Base-by-base conservation (phyloP, 805 yeast species). In the Priceomyces castillae region DNA sequence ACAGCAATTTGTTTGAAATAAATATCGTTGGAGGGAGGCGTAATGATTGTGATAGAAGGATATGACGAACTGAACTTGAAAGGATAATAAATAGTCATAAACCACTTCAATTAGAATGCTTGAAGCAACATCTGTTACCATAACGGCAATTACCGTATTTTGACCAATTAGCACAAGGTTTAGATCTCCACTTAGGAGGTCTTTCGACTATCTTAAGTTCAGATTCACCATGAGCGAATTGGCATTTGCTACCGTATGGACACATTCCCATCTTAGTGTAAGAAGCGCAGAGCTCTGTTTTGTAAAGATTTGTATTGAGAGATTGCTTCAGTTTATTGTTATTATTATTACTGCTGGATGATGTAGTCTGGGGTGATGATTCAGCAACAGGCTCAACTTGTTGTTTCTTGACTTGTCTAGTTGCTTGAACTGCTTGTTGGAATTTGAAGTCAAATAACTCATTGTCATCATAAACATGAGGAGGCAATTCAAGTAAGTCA, bases 61-160 rank as follows among this genome's bases (percentile, higher is more conserved):
- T 9, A 28, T 28, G 31, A 28, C 15, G 31, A 9, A 28, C 10
- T 28, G 15, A 28, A n/a, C 10, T 4, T 10, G 16, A 17, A 10
- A 17, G 7, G 15, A 17, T 16, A 33, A 33, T 33, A 19, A 33
- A 28, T 28, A 33, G 36, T 33, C 36, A 16, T 33, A 17, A 33
- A 15, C 15, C n/a, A 17, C n/a, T 30, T 33, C 30, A 45, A 10
- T 44, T 40, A 14, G 84, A 87, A 65, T 90, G 97, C 59, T 84
- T 87, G 72, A 90, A 90, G 59, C 96, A 88, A 63, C 97, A 90
- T 58, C 97, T 78, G 61, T 80, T 86, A 20, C 96, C 96, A 65
- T 90, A 90, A 31, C 95, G 80, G 61, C 97, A 90, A 37, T 77
- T 69, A 11, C 97, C 97, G 36, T 75, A 76, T 57, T 82, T 84